Evolutionary conservation across 441 rosid genomes (phyloP).

Genomic region (Dalechampia spathulata): DNA sequence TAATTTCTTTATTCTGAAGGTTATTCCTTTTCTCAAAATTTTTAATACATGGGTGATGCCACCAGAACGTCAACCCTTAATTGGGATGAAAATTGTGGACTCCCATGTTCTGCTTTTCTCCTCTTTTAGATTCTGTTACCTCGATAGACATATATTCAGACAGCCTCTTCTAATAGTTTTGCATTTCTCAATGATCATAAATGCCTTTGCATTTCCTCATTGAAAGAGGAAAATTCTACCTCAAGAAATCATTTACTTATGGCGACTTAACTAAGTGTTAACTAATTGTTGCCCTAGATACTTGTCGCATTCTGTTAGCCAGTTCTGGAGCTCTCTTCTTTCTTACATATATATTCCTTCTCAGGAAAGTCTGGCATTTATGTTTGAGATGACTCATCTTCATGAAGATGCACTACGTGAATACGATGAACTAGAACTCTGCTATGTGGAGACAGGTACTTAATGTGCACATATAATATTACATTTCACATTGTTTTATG

Average conservation of each 20-base stretch:
- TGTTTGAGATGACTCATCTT: constrained; percentile 97
- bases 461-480: not conserved
- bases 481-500: not conserved
- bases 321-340: constrained; percentile 5
- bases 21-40: constrained; percentile 34
- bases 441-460: constrained; percentile 94
- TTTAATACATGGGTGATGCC: constrained; percentile 13
- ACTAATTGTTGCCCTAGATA: constrained; percentile 10
- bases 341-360: constrained; percentile 17
- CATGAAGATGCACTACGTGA: constrained; percentile 96
- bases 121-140: constrained; percentile 8
- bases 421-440: constrained; percentile 94
- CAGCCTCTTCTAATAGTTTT: not conserved
- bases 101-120: constrained; percentile 1
- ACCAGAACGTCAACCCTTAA: constrained; percentile 14
- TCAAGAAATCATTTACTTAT: constrained; percentile 16
- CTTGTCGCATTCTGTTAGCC: not conserved
- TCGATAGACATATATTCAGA: constrained; percentile 1
- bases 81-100: constrained; percentile 6
- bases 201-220: not conserved
- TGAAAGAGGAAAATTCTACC: not conserved
- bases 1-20: constrained; percentile 97
- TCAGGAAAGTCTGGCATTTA: constrained; percentile 99
- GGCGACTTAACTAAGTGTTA: constrained; percentile 1
- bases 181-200: not conserved